Percentiles rank a stretch among this genome's conserved stretches.
These are phyloP conservation scores for Wallacemonas collosoma DNA, from an alignment of 208 protist species.

Conservation along the genomic window DNA sequence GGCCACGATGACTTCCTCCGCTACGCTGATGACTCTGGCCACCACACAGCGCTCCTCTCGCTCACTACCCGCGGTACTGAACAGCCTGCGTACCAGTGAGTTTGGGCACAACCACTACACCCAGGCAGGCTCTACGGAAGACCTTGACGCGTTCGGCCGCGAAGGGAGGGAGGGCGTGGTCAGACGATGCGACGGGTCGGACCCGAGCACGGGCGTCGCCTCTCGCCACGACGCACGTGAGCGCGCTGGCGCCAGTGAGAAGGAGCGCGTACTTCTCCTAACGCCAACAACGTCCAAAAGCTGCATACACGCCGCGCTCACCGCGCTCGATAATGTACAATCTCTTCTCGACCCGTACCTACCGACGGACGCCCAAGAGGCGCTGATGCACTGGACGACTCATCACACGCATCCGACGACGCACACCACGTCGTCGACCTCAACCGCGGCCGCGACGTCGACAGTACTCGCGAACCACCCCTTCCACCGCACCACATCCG, in stretches of 20 bases:
- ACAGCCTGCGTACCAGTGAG: conserved; percentile 1
- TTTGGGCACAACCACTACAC: background rate
- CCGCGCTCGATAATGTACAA: conserved; percentile 12
- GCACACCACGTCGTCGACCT: too few relatives aligned
- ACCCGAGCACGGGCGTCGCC: too few relatives aligned
- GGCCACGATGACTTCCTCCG: background rate
- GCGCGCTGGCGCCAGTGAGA: too few relatives aligned
- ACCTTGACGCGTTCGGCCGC: background rate
- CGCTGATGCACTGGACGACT: background rate
- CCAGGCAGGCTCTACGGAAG: background rate
- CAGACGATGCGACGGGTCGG: too few relatives aligned
- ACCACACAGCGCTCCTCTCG: background rate
- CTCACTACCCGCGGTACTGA: background rate
- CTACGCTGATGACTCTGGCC: background rate
- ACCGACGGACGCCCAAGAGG: background rate
- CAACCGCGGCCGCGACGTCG: too few relatives aligned
- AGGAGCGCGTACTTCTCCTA: too few relatives aligned
- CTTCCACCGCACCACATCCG: too few relatives aligned
- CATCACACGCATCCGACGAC: background rate
- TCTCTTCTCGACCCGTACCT: conserved; percentile 12
- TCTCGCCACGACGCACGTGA: too few relatives aligned
- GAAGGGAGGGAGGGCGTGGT: too few relatives aligned
- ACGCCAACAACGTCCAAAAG: background rate
- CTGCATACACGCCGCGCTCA: conserved; percentile 6
- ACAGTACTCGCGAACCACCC: too few relatives aligned